Percentiles rank a stretch among this genome's conserved stretches.
These are phyloP conservation scores for Amorphotheca resinae DNA, from an alignment of 495 filamentous ascomycete species.

Conservation along the genomic window DNA sequence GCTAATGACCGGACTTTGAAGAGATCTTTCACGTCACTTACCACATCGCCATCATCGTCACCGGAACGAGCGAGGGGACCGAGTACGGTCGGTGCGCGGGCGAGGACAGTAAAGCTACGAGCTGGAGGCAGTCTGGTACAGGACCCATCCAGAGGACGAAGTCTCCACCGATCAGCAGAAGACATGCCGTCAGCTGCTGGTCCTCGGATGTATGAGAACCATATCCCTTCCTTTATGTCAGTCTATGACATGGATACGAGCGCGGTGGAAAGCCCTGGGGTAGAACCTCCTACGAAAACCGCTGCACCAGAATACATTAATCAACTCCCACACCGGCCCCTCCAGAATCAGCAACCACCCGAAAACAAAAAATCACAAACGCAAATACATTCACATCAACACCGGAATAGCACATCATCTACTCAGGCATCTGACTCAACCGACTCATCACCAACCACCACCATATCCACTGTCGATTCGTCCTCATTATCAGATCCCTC, in stretches of 20 bases:
- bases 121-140: slow-evolving; percentile 2
- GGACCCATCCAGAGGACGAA: neutral
- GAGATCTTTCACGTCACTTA: slow-evolving; percentile 13
- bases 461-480: slow-evolving; percentile 85
- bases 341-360: slow-evolving; percentile 1
- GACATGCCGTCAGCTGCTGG: slow-evolving; percentile 40
- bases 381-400: slow-evolving; percentile 32
- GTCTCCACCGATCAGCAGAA: neutral
- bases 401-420: slow-evolving; percentile 54
- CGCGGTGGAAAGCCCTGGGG: slow-evolving; percentile 25
- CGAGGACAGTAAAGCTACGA: slow-evolving; percentile 8
- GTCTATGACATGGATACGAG: slow-evolving; percentile 45
- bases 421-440: slow-evolving; percentile 74
- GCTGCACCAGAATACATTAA: slow-evolving; percentile 1
- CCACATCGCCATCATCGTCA: slow-evolving; percentile 1
- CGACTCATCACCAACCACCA: slow-evolving; percentile 91
- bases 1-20: slow-evolving; percentile 18
- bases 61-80: slow-evolving; percentile 5
- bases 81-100: neutral
- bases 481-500: slow-evolving; percentile 81
- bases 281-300: slow-evolving; percentile 9
- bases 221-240: slow-evolving; percentile 62
- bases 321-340: slow-evolving; percentile 1
- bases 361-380: slow-evolving; percentile 4
- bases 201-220: slow-evolving; percentile 45